A percentile compares a stretch with the other conserved stretches of the same genome.
phyloP scores from a whole-genome alignment of 345 rosid species.

The Corchorus capsularis region DNA sequence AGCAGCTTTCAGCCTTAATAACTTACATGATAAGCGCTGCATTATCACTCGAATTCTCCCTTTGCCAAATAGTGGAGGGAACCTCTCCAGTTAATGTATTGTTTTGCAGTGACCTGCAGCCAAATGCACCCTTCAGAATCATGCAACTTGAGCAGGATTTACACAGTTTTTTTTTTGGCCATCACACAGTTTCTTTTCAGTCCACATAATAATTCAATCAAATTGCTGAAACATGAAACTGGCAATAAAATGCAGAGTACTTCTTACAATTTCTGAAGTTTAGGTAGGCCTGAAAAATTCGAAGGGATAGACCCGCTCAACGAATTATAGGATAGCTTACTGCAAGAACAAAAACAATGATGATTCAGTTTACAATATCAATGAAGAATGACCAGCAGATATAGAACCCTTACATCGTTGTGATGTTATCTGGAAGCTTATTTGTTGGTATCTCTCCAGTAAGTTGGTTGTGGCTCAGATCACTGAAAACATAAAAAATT shows the following conservation, averaged over 20 bases:
- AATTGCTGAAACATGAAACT: not conserved
- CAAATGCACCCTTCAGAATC: not conserved
- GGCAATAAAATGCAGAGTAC: too few species aligned
- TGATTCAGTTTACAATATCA: conserved; percentile 1
- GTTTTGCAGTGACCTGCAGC: conserved; percentile 44
- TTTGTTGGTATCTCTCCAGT: conserved; percentile 50
- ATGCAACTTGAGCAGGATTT: not conserved
- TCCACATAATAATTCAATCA: not conserved
- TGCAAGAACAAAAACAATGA: conserved; percentile 33
- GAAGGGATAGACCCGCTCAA: conserved; percentile 59
- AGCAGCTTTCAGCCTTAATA: not conserved
- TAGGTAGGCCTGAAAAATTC: conserved; percentile 52
- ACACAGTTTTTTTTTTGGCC: not conserved
- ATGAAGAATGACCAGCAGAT: not conserved
- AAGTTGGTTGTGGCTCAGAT: conserved; percentile 48
- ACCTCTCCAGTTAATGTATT: conserved; percentile 46
- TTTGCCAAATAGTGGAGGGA: conserved; percentile 49
- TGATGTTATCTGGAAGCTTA: conserved; percentile 43
- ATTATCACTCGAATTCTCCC: conserved; percentile 18
- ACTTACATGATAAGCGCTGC: conserved; percentile 32
- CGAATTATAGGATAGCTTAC: conserved; percentile 52
- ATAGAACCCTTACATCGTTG: conserved; percentile 41
- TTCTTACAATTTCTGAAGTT: conserved; percentile 58
- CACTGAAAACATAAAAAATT: conserved; percentile 31
- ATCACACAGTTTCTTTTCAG: too few species aligned